Percentiles rank a stretch among this genome's conserved stretches.
phyloP scores from a whole-genome alignment of 2,329 filamentous ascomycete genomes.

The Cercospora beticola region DNA sequence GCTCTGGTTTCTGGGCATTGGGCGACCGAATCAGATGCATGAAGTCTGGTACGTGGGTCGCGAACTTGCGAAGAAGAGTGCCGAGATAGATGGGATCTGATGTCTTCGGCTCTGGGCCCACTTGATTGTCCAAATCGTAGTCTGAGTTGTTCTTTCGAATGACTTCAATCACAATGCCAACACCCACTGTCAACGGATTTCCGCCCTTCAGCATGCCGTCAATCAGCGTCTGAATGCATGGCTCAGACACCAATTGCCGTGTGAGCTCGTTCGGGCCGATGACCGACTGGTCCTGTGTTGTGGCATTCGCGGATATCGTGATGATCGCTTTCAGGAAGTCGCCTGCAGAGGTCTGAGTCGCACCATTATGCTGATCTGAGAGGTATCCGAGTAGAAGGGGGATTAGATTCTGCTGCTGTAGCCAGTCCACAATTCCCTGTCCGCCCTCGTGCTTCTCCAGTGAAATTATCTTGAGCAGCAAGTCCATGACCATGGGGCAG shows the following conservation, averaged over 20 bases:
- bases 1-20: conserved; percentile 68
- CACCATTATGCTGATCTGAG: conserved; percentile 77
- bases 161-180: conserved; percentile 96
- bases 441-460: conserved; percentile 89
- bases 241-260: conserved; percentile 83
- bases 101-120: conserved; percentile 74
- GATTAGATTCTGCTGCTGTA: conserved; percentile 85
- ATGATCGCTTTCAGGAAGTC: conserved; percentile 99
- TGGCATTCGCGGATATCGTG: conserved; percentile 96
- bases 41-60: conserved; percentile 87
- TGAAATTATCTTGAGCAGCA: conserved; percentile 94
- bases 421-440: conserved; percentile 93
- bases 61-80: conserved; percentile 83
- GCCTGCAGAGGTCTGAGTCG: conserved; percentile 92
- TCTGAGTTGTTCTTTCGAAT: conserved; percentile 99
- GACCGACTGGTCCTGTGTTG: conserved; percentile 96
- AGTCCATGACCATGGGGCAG: conserved; percentile 97
- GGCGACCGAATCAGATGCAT: conserved; percentile 85
- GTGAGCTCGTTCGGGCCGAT: conserved; percentile 97
- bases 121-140: conserved; percentile 89
- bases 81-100: conserved; percentile 97
- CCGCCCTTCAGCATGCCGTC: conserved; percentile 89
- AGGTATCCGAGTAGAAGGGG: conserved; percentile 84
- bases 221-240: conserved; percentile 82
- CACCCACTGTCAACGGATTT: conserved; percentile 91